Evolutionary conservation across 2,329 filamentous ascomycete species (phyloP).

Genomic region (Ramichloridium luteum): DNA sequence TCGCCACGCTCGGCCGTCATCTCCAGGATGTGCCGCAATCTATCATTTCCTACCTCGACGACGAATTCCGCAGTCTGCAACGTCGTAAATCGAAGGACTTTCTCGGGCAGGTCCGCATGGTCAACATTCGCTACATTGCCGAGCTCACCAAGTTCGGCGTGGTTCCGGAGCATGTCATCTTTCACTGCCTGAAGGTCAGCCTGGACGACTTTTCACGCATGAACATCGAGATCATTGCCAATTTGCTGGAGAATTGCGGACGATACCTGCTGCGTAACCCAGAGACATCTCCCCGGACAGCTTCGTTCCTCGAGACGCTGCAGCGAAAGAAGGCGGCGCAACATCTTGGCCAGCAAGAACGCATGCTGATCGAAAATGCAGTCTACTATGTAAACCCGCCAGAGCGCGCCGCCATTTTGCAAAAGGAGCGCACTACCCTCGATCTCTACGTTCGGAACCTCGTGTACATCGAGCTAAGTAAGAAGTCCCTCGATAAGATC

Average conservation of each 20-base stretch:
- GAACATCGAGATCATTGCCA: slow-evolving; percentile 98
- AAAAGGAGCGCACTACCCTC: slow-evolving; percentile 89
- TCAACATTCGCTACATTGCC: slow-evolving; percentile 93
- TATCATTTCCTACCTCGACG: slow-evolving; percentile 81
- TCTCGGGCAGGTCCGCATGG: slow-evolving; percentile 79
- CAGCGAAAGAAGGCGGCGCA: slow-evolving; percentile 93
- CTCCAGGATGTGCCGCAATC: slow-evolving; percentile 90
- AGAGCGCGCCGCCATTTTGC: slow-evolving; percentile 81
- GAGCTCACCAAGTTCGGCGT: slow-evolving; percentile 97
- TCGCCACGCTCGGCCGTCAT: slow-evolving; percentile 86
- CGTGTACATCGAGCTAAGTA: slow-evolving; percentile 86
- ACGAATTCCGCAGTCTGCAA: slow-evolving; percentile 92
- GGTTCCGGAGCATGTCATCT: slow-evolving; percentile 95
- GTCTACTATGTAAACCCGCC: slow-evolving; percentile 97
- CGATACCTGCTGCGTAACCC: slow-evolving; percentile 85
- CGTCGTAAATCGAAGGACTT: slow-evolving; percentile 97
- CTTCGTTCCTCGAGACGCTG: slow-evolving; percentile 83
- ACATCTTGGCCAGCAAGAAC: slow-evolving; percentile 87
- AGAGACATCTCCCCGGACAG: slow-evolving; percentile 87
- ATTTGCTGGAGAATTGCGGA: slow-evolving; percentile 89
- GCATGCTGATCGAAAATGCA: slow-evolving; percentile 96
- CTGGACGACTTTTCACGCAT: slow-evolving; percentile 95
- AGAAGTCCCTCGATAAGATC: slow-evolving; percentile 85
- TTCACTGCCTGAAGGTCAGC: slow-evolving; percentile 95
- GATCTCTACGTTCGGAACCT: slow-evolving; percentile 89